These are phyloP conservation scores for Themeda triandra DNA, from an alignment of 176 grass and related monocot genomes.

Conservation along the genomic window DNA sequence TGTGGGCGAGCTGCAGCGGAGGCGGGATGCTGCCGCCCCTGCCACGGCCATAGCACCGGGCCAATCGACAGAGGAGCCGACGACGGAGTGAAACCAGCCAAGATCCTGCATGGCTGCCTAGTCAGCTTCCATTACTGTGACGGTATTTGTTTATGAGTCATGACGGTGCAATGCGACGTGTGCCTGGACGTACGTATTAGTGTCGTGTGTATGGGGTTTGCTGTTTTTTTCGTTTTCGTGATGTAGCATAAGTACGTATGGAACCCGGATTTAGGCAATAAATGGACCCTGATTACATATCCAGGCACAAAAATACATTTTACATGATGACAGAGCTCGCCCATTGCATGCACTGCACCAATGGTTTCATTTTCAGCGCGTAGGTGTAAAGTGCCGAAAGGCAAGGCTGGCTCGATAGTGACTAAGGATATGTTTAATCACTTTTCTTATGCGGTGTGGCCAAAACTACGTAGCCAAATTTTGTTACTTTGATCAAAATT, in stretches of 20 bases:
- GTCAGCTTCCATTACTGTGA: background rate
- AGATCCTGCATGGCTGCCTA: background rate
- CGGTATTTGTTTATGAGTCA: background rate
- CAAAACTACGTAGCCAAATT: too few species aligned
- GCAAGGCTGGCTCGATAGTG: background rate
- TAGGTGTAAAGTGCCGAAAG: background rate
- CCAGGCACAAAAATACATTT: background rate
- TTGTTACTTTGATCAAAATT: too few species aligned
- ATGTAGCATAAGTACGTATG: background rate
- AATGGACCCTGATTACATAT: background rate
- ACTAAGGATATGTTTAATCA: too few species aligned
- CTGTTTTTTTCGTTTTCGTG: background rate
- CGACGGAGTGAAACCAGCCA: background rate
- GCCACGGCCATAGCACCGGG: background rate
- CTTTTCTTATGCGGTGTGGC: too few species aligned
- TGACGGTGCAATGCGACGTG: background rate
- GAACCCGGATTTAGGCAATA: background rate
- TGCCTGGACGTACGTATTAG: too few species aligned
- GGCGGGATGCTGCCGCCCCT: constrained; percentile 2
- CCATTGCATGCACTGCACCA: background rate
- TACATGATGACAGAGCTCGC: background rate
- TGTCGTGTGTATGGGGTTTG: background rate
- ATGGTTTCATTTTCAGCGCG: background rate
- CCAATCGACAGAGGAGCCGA: background rate
- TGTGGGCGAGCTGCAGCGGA: constrained; percentile 31